A percentile compares a stretch with the other conserved stretches of the same genome.
phyloP scores from a whole-genome alignment of 495 filamentous ascomycete genomes.

The Aspergillus homomorphus region DNA sequence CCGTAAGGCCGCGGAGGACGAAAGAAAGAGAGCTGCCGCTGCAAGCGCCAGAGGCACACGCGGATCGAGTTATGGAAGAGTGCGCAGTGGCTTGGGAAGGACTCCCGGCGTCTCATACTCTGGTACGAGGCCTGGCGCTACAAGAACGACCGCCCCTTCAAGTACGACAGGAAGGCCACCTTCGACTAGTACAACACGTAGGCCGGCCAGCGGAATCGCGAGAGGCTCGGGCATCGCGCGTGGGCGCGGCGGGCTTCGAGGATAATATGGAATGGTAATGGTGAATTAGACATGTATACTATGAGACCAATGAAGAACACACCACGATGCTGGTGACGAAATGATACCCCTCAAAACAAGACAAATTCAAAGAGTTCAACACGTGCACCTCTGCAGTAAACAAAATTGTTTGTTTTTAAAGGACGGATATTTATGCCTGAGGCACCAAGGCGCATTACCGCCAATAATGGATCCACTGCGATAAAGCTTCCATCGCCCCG shows the following conservation, averaged over 20 bases:
- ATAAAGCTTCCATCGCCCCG: constrained; percentile 22
- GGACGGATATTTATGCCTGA: constrained; percentile 12
- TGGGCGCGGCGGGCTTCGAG: constrained; percentile 31
- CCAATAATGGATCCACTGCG: constrained; percentile 11
- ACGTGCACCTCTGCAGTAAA: neutral
- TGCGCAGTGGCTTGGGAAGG: constrained; percentile 48
- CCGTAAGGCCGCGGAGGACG: constrained; percentile 70
- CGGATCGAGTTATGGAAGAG: constrained; percentile 42
- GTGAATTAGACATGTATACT: neutral
- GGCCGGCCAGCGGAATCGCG: constrained; percentile 49
- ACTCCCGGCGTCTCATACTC: constrained; percentile 38
- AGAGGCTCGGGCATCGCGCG: constrained; percentile 44
- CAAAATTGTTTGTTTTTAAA: neutral
- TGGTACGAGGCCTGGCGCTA: constrained; percentile 21
- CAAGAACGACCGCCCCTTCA: constrained; percentile 25
- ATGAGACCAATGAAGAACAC: constrained; percentile 22
- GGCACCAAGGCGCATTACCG: constrained; percentile 20
- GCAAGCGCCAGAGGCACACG: constrained; percentile 48
- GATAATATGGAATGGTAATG: neutral
- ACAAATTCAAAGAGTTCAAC: neutral
- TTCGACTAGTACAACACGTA: constrained; percentile 40
- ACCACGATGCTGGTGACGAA: constrained; percentile 18
- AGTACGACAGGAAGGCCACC: constrained; percentile 20
- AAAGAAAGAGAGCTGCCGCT: constrained; percentile 48
- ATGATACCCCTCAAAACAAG: constrained; percentile 13